Evolutionary conservation across 2,329 filamentous ascomycete genomes (phyloP).

Genomic region (Albifimbria verrucaria): DNA sequence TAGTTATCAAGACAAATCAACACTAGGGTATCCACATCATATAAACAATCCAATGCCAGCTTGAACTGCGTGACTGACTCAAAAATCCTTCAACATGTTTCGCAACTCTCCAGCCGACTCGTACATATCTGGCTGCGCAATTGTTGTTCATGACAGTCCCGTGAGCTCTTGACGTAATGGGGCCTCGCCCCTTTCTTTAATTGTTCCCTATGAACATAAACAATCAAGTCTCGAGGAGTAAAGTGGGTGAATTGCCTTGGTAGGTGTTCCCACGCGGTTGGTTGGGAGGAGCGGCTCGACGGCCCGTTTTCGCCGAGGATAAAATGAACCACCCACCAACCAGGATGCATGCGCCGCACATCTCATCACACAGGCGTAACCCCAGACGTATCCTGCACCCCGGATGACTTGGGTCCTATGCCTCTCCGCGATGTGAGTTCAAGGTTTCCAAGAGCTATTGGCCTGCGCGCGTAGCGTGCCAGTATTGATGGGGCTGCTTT

Average conservation of each 20-base stretch:
- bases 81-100: neutral
- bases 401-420: constrained; percentile 7
- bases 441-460: too few species aligned
- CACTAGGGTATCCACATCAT: neutral
- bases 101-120: neutral
- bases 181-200: too few species aligned
- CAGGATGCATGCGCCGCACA: constrained; percentile 8
- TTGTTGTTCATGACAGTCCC: neutral
- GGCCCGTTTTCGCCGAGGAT: neutral
- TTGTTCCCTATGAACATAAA: too few species aligned
- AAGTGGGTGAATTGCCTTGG: neutral
- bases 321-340: constrained; percentile 13
- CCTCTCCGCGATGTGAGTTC: too few species aligned
- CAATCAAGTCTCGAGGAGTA: neutral
- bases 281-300: neutral
- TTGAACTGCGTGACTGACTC: neutral
- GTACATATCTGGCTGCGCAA: neutral
- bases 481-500: too few species aligned
- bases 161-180: too few species aligned
- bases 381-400: constrained; percentile 8
- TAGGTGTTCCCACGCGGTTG: neutral
- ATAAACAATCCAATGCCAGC: neutral
- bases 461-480: too few species aligned
- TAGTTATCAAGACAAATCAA: neutral
- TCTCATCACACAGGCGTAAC: constrained; percentile 4